Base-by-base conservation (phyloP, 805 yeast species). In the Kodamaea laetipori region DNA sequence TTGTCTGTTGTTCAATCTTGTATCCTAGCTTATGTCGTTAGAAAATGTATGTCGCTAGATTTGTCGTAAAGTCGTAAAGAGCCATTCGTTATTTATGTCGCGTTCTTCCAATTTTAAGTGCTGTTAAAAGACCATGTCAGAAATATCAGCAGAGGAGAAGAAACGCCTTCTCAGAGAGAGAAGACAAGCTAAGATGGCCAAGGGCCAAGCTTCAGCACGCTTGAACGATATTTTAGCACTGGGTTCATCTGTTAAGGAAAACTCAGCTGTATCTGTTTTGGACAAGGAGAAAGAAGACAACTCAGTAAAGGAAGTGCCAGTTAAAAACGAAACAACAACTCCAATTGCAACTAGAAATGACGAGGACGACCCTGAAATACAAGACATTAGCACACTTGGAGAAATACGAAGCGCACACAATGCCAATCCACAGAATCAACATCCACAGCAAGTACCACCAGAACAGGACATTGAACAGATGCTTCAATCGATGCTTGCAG, bases 131-230 rank as follows among this genome's bases (percentile, higher is more conserved):
- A 16, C 25, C 41, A 74, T 75, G 80, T 61, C 73, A 39, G 71
- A 63, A 26, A 23, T 76, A 21, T 61, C 73, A 25, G 82, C 78
- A 6, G 81, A 80, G 31, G 87, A 82, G 50, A 80, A 76, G 61
- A 76, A 81, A 54, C 68, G 69, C 42, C 52, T 81, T 16, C 60
- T 82, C 35, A 71, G 86, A 45, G 86, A 83, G 55, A 73, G 85
- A 56, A 73, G 89, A 56, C 82, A 78, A 34, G 82, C 84, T 48
- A 82, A 81, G 57, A 72, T 82, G 69, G 63, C 69, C 39, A 70
- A 73, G 49, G 82, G 83, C 3, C 75, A 74, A 36, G 84, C 81
- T 15, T 55, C 77, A 3, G 69, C 69, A 15, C 65, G 89, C 47
- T 60, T 83, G 53, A 78, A 74, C 48, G 73, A 45, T 18, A 71